Conservation (phyloP, 2,329 filamentous ascomycete species). For the Botrytis tulipae region DNA sequence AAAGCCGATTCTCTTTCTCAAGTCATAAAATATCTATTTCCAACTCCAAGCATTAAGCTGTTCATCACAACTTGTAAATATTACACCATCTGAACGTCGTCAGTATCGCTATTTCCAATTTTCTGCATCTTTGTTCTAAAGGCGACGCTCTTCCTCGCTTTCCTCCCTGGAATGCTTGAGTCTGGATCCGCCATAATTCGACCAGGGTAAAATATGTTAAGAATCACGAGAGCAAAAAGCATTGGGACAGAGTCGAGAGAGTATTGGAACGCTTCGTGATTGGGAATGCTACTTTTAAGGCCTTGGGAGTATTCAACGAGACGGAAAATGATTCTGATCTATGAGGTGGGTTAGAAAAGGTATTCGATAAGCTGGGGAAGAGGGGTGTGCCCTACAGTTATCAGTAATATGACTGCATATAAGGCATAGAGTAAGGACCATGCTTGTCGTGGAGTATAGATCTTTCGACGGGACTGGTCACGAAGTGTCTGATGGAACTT, state of each 20-base stretch:
- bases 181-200: not conserved
- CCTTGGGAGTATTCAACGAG: slow-evolving; percentile 55
- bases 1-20: not conserved
- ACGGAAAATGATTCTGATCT: slow-evolving; percentile 59
- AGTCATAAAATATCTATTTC: not conserved
- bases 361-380: not conserved
- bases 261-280: slow-evolving; percentile 52
- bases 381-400: not conserved
- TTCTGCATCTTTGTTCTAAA: not conserved
- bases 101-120: not conserved
- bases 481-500: not conserved
- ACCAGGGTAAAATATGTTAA: not conserved
- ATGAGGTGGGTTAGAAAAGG: slow-evolving; percentile 2
- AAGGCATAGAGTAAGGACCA: not conserved
- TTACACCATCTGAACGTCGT: not conserved
- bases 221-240: slow-evolving; percentile 31
- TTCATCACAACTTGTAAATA: not conserved
- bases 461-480: not conserved
- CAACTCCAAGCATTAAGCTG: not conserved
- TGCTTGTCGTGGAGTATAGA: not conserved
- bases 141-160: not conserved
- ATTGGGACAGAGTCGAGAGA: slow-evolving; percentile 55
- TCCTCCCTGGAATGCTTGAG: not conserved
- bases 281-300: slow-evolving; percentile 45
- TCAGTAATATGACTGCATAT: not conserved